Evolutionary conservation across 495 filamentous ascomycete species (phyloP).

Genomic region (Lentithecium fluviatile): DNA sequence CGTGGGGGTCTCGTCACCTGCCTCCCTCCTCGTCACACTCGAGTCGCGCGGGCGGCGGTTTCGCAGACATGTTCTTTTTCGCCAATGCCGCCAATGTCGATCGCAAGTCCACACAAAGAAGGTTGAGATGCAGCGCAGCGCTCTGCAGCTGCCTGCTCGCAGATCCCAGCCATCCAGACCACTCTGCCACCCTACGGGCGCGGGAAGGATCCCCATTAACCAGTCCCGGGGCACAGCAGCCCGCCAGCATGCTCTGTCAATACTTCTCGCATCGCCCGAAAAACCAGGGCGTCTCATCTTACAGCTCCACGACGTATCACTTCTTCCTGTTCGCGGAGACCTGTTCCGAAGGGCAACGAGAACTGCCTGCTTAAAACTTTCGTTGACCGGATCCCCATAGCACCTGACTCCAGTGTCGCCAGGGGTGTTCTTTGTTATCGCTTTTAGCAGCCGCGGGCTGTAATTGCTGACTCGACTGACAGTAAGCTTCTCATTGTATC

Average conservation of each 20-base stretch:
- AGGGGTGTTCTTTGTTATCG: too few relatives aligned
- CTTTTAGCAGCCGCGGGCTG: too few relatives aligned
- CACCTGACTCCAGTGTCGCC: too few relatives aligned
- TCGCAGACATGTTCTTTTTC: slow-evolving; percentile 30
- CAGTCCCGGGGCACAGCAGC: slow-evolving; percentile 8
- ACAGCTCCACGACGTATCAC: slow-evolving; percentile 75
- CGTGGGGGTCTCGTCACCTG: slow-evolving; percentile 32
- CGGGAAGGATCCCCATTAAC: slow-evolving; percentile 16
- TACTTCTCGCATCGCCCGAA: slow-evolving; percentile 54
- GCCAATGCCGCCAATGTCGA: slow-evolving; percentile 35
- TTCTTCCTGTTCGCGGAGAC: slow-evolving; percentile 74
- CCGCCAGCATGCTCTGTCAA: slow-evolving; percentile 34
- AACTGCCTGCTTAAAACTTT: slow-evolving; percentile 60
- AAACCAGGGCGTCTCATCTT: slow-evolving; percentile 65
- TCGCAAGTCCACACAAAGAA: slow-evolving; percentile 41
- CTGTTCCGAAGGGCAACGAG: slow-evolving; percentile 56
- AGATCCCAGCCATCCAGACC: slow-evolving; percentile 27
- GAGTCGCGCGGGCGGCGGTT: slow-evolving; percentile 1
- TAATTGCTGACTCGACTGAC: too few relatives aligned
- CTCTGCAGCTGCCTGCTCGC: slow-evolving; percentile 26
- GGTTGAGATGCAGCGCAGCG: slow-evolving; percentile 22
- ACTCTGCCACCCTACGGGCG: slow-evolving; percentile 8
- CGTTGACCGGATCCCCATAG: slow-evolving; percentile 39
- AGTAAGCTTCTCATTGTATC: too few relatives aligned
- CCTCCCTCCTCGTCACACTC: slow-evolving; percentile 30